These are phyloP conservation scores for Lojkania enalia DNA, from an alignment of 2,329 filamentous ascomycete species.

Conservation along the genomic window DNA sequence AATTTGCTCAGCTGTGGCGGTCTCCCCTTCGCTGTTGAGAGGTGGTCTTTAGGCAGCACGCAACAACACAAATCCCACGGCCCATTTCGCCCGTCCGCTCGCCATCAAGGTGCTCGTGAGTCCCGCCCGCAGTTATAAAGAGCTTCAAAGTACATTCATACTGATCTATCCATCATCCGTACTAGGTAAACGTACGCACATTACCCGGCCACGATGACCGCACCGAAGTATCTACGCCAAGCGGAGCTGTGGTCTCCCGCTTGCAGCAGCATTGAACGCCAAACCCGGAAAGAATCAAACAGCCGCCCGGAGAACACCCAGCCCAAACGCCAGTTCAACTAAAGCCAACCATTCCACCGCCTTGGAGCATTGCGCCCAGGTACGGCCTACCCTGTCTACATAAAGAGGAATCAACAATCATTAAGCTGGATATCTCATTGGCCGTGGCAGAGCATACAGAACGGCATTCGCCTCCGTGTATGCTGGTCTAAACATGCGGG, in stretches of 20 bases:
- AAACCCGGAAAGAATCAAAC: too few relatives aligned
- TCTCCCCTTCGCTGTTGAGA: too few relatives aligned
- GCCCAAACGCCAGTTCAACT: neutral
- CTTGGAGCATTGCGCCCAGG: slow-evolving; percentile 7
- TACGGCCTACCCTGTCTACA: slow-evolving; percentile 12
- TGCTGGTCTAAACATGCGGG: slow-evolving; percentile 23
- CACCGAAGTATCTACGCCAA: slow-evolving; percentile 18
- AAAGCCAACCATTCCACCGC: slow-evolving; percentile 8
- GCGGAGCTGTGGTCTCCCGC: slow-evolving; percentile 22
- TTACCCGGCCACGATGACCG: slow-evolving; percentile 18
- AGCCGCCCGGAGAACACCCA: neutral
- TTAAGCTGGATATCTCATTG: slow-evolving; percentile 30
- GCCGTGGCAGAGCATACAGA: slow-evolving; percentile 27
- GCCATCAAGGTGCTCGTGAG: slow-evolving; percentile 15
- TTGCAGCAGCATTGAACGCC: neutral
- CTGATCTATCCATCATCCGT: slow-evolving; percentile 11
- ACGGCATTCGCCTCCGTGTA: slow-evolving; percentile 2
- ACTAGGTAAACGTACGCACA: slow-evolving; percentile 5
- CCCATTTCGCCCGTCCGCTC: too few relatives aligned
- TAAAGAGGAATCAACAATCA: slow-evolving; percentile 20
- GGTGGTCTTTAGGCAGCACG: too few relatives aligned
- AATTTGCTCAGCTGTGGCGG: too few relatives aligned
- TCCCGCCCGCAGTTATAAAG: neutral
- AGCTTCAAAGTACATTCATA: neutral
- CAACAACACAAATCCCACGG: too few relatives aligned